Evolutionary conservation across 306 rosid species (phyloP).

Genomic region (Begonia masoniana): DNA sequence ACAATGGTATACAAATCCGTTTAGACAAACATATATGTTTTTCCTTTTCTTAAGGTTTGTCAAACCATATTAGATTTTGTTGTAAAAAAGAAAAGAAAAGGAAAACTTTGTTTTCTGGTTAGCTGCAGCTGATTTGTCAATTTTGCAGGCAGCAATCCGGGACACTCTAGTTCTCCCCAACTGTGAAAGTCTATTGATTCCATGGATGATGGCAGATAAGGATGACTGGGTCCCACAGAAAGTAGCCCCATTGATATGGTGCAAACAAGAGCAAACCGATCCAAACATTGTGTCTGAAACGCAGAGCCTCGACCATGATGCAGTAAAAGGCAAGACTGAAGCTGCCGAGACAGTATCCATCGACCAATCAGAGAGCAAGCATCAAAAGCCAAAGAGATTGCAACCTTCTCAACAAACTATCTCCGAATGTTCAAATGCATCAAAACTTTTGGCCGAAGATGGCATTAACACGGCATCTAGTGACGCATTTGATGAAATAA

Average conservation of each 20-base stretch:
- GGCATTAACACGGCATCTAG: too few relatives aligned
- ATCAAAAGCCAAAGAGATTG: slow-evolving; percentile 7
- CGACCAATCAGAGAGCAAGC: slow-evolving; percentile 23
- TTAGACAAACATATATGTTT: too few relatives aligned
- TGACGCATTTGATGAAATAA: too few relatives aligned
- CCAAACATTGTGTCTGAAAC: slow-evolving; percentile 22
- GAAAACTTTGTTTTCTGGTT: too few relatives aligned
- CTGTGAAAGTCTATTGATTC: slow-evolving; percentile 41
- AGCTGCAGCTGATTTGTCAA: slow-evolving; percentile 20
- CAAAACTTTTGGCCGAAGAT: too few relatives aligned
- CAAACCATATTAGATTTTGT: too few relatives aligned
- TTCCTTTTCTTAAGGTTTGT: too few relatives aligned
- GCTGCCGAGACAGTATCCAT: slow-evolving; percentile 17
- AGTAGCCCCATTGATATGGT: slow-evolving; percentile 74
- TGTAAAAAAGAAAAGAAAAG: too few relatives aligned
- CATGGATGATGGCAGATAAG: slow-evolving; percentile 75
- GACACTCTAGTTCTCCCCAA: slow-evolving; percentile 78
- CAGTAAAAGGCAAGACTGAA: too few relatives aligned
- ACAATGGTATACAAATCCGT: too few relatives aligned
- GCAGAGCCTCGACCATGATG: too few relatives aligned
- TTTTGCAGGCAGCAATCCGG: slow-evolving; percentile 45
- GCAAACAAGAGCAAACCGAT: slow-evolving; percentile 47
- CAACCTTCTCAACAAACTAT: slow-evolving; percentile 21
- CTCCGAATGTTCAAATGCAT: slow-evolving; percentile 26
- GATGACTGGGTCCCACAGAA: slow-evolving; percentile 72